Percentiles rank a stretch among this genome's conserved stretches.
These are phyloP conservation scores for Geopyxis carbonaria DNA, from an alignment of 495 filamentous ascomycete genomes.

Conservation along the genomic window DNA sequence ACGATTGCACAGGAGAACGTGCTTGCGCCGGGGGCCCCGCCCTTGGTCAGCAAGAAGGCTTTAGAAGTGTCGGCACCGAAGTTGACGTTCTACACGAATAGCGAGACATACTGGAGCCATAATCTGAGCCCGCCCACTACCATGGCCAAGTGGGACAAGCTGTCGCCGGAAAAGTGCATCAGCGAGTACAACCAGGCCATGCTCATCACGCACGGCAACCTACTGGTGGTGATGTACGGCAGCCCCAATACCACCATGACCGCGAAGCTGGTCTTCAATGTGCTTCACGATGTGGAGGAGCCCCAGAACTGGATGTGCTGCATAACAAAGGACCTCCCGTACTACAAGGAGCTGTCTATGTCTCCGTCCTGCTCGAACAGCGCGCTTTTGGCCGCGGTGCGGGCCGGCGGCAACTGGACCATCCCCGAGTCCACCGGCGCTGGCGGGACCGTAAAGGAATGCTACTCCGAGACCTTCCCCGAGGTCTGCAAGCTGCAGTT, in stretches of 20 bases:
- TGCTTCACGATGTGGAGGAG: constrained; percentile 1
- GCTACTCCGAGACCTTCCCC: constrained; percentile 25
- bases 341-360: constrained; percentile 4
- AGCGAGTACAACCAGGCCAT: neutral
- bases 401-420: constrained; percentile 7
- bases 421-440: constrained; percentile 11
- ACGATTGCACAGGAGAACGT: neutral
- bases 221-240: constrained; percentile 5
- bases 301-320: neutral
- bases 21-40: neutral
- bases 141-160: constrained; percentile 20
- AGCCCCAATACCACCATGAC: neutral
- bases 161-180: neutral
- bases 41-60: no score
- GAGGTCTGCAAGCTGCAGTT: constrained; percentile 32
- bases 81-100: constrained; percentile 28
- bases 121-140: constrained; percentile 16
- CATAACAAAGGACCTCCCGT: constrained; percentile 4
- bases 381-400: constrained; percentile 9
- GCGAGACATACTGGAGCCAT: neutral
- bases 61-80: constrained; percentile 14
- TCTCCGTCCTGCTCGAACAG: constrained; percentile 9
- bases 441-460: constrained; percentile 25
- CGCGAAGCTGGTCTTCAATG: neutral
- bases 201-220: constrained; percentile 5